Conservation (phyloP, 768 basidiomycete genomes). For the Suillus alpinus region DNA sequence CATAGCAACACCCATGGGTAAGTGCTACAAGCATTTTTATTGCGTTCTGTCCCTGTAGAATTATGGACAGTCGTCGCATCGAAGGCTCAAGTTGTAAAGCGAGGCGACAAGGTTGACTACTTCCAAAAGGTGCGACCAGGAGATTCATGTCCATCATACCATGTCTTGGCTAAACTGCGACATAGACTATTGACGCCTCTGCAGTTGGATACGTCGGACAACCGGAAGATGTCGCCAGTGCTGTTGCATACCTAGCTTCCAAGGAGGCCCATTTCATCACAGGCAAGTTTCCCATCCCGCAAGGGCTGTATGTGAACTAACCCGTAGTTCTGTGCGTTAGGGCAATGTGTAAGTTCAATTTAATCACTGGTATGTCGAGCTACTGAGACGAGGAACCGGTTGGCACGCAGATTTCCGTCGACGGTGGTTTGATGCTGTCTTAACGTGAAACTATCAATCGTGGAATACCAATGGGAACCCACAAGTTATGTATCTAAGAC, state of each 20-base stretch:
- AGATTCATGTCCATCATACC: neutral
- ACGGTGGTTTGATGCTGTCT: slow-evolving; percentile 13
- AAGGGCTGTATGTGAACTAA: neutral
- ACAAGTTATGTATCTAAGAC: neutral
- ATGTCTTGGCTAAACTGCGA: neutral
- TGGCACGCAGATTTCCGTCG: slow-evolving; percentile 4
- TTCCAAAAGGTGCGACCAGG: neutral
- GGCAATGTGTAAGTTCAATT: slow-evolving; percentile 14
- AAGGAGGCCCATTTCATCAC: slow-evolving; percentile 35
- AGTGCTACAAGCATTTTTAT: neutral
- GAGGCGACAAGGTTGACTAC: neutral
- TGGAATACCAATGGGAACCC: neutral
- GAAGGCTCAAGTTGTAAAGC: neutral
- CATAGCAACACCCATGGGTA: slow-evolving; percentile 30
- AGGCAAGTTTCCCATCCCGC: slow-evolving; percentile 15
- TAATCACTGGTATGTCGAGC: neutral
- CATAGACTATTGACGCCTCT: neutral
- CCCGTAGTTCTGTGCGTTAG: neutral
- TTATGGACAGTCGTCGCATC: neutral
- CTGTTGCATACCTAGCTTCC: slow-evolving; percentile 34
- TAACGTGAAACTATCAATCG: slow-evolving; percentile 1
- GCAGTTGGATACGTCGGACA: slow-evolving; percentile 20
- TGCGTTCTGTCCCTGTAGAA: neutral
- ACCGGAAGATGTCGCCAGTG: slow-evolving; percentile 30
- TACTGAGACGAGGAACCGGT: neutral